phyloP scores from a whole-genome alignment of 176 grass and related monocot species.

The Typha latifolia region DNA sequence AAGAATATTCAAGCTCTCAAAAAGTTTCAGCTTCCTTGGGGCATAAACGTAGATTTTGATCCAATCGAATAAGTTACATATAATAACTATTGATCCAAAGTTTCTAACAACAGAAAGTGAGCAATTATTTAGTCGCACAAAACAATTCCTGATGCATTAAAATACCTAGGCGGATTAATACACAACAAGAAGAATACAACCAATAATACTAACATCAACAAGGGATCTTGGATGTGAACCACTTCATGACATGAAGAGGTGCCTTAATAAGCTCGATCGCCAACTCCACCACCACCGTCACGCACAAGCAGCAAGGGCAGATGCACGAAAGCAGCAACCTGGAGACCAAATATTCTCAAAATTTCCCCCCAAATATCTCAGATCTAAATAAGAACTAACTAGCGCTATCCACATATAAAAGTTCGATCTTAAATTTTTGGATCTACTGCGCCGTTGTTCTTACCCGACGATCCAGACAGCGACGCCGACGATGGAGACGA shows the following conservation, averaged over 20 bases:
- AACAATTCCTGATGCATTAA: too few species aligned
- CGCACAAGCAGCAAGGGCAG: slow-evolving; percentile 49
- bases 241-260: slow-evolving; percentile 47
- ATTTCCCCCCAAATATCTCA: background rate
- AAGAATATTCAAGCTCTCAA: too few species aligned
- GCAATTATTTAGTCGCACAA: too few species aligned
- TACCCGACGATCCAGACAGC: slow-evolving; percentile 41
- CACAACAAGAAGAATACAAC: slow-evolving; percentile 2
- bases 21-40: too few species aligned
- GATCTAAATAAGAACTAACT: too few species aligned
- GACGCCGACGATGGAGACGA: slow-evolving; percentile 28
- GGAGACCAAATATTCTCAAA: slow-evolving; percentile 3
- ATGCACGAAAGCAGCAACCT: slow-evolving; percentile 46
- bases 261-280: slow-evolving; percentile 52
- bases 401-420: too few species aligned
- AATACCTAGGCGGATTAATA: background rate
- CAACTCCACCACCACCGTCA: slow-evolving; percentile 37
- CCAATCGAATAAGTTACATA: too few species aligned
- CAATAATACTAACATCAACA: slow-evolving; percentile 14
- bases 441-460: background rate
- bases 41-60: too few species aligned
- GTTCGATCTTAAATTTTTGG: too few species aligned
- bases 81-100: too few species aligned
- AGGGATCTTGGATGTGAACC: slow-evolving; percentile 50
- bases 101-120: too few species aligned